Conservation (phyloP, 495 filamentous ascomycete genomes). For the Penicillium desertorum region DNA sequence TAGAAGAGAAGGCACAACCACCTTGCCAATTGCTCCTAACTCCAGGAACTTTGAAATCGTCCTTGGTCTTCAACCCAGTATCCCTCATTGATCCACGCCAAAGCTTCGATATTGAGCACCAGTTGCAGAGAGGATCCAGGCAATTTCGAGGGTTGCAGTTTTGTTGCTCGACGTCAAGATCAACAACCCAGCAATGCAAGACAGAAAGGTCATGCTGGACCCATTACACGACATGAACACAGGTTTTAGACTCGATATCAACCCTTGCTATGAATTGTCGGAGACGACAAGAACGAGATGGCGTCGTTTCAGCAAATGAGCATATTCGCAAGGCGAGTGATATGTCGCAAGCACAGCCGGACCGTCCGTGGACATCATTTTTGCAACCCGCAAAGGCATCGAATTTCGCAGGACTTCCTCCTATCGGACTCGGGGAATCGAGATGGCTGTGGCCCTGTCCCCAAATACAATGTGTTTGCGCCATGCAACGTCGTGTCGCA, state of each 20-base stretch:
- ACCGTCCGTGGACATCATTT: not conserved
- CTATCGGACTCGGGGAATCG: not conserved
- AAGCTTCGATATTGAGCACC: not conserved
- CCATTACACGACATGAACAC: not conserved
- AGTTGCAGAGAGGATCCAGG: not conserved
- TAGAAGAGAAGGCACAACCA: not conserved
- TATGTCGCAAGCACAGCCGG: not conserved
- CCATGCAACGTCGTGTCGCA: not conserved
- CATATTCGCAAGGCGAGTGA: not conserved
- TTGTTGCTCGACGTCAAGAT: not conserved
- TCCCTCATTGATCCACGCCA: too few relatives aligned
- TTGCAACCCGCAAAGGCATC: not conserved
- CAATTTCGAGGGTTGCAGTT: not conserved
- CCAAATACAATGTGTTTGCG: not conserved
- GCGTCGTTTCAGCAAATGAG: not conserved
- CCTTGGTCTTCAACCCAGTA: not conserved
- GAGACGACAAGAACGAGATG: not conserved
- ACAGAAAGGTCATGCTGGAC: not conserved
- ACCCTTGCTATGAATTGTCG: not conserved
- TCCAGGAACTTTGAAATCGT: not conserved
- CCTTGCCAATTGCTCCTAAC: not conserved
- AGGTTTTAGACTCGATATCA: too few relatives aligned
- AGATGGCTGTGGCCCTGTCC: not conserved
- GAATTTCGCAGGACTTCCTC: not conserved
- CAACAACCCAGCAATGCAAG: not conserved